These are phyloP conservation scores for Polychaeton citri DNA, from an alignment of 2,329 filamentous ascomycete genomes.

Conservation along the genomic window DNA sequence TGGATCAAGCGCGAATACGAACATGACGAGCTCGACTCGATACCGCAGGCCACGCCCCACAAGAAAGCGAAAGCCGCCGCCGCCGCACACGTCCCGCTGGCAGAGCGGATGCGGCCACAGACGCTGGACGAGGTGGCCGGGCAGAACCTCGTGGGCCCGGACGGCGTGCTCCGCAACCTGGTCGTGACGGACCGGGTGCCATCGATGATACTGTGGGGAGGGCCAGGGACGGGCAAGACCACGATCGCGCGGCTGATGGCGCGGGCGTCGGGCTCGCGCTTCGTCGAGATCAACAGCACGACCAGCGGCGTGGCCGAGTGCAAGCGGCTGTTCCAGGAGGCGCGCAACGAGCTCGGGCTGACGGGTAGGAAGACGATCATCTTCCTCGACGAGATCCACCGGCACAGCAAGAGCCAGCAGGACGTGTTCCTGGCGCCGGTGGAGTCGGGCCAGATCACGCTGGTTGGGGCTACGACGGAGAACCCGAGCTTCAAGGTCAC, in stretches of 20 bases:
- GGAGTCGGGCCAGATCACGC: slow-evolving; percentile 75
- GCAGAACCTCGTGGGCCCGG: slow-evolving; percentile 75
- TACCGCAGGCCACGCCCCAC: not conserved
- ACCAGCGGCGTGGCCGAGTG: slow-evolving; percentile 76
- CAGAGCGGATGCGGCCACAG: slow-evolving; percentile 82
- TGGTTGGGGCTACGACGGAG: slow-evolving; percentile 93
- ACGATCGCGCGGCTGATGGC: slow-evolving; percentile 89
- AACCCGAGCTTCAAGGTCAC: slow-evolving; percentile 93
- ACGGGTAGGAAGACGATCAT: slow-evolving; percentile 88
- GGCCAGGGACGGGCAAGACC: slow-evolving; percentile 70
- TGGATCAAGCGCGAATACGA: not conserved
- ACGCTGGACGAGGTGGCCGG: slow-evolving; percentile 78
- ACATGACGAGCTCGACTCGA: not conserved
- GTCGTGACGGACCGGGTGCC: slow-evolving; percentile 79
- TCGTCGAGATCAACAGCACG: slow-evolving; percentile 93
- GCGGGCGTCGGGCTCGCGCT: slow-evolving; percentile 65
- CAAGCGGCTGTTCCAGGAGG: slow-evolving; percentile 83
- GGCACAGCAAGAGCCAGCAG: slow-evolving; percentile 84
- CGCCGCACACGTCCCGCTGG: slow-evolving; percentile 60
- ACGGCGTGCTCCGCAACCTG: slow-evolving; percentile 72
- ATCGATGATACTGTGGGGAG: slow-evolving; percentile 90
- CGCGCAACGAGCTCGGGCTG: slow-evolving; percentile 62
- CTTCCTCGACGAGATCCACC: slow-evolving; percentile 94
- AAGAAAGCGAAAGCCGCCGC: slow-evolving; percentile 44
- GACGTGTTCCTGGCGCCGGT: slow-evolving; percentile 90